Evolutionary conservation across 2,329 filamentous ascomycete species (phyloP).

Genomic region (Conoideocrella luteorostrata): DNA sequence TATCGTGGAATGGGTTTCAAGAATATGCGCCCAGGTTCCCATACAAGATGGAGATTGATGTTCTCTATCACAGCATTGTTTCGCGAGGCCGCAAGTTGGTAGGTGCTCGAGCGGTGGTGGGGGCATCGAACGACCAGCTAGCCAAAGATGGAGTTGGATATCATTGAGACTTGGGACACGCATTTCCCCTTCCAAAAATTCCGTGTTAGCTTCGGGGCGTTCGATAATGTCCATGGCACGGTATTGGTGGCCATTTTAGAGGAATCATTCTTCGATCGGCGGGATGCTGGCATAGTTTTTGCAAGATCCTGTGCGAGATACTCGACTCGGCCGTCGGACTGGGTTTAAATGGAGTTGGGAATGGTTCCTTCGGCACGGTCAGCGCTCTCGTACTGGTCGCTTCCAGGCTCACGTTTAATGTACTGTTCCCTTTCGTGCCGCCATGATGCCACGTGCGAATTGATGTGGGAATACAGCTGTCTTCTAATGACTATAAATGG

Average conservation of each 20-base stretch:
- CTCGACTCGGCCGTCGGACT: too few relatives aligned
- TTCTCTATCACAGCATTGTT: conserved; percentile 31
- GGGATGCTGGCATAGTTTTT: too few relatives aligned
- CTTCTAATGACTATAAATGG: too few relatives aligned
- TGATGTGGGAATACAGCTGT: too few relatives aligned
- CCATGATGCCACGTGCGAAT: too few relatives aligned
- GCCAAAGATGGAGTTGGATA: conserved; percentile 24
- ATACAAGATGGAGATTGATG: conserved; percentile 33
- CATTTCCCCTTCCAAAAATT: not conserved
- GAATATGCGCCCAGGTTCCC: conserved; percentile 29
- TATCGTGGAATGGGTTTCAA: conserved; percentile 35
- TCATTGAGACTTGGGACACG: conserved; percentile 14
- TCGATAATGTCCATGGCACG: not conserved
- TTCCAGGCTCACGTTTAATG: too few relatives aligned
- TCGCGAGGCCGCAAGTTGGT: conserved; percentile 26
- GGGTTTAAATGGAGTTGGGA: too few relatives aligned
- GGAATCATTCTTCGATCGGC: too few relatives aligned
- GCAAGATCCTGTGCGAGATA: too few relatives aligned
- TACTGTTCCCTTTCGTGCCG: too few relatives aligned
- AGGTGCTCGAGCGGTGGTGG: conserved; percentile 31
- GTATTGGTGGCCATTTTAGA: not conserved
- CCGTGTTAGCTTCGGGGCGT: not conserved
- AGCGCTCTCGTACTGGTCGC: too few relatives aligned
- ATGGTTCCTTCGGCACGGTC: too few relatives aligned
- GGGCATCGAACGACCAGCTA: conserved; percentile 27